Conservation (phyloP, 2,329 filamentous ascomycete genomes). For the Atkinsonella texensis region DNA sequence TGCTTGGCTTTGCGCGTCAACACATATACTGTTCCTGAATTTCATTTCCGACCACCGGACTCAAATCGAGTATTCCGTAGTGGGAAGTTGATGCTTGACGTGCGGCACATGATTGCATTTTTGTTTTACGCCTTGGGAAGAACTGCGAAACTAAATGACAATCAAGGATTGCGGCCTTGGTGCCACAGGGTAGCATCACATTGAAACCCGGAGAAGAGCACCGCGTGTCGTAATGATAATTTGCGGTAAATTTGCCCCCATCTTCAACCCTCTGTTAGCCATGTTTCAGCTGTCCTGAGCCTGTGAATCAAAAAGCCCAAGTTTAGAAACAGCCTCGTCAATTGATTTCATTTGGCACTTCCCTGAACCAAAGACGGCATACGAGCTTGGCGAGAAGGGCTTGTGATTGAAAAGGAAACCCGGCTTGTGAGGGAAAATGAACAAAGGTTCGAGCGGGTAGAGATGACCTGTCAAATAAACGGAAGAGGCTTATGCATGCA, state of each 20-base stretch:
- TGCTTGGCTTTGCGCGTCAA: not conserved
- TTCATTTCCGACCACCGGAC: too few species aligned
- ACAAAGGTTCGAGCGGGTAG: not conserved
- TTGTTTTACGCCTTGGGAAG: not conserved
- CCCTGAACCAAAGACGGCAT: too few species aligned
- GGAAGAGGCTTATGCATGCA: conserved; percentile 9
- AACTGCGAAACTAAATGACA: too few species aligned
- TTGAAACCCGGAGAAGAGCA: not conserved
- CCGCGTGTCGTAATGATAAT: not conserved
- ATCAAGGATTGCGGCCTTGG: not conserved
- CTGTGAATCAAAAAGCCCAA: not conserved
- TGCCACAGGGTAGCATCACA: not conserved
- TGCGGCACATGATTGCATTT: not conserved
- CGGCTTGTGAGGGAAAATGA: not conserved
- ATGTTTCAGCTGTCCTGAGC: not conserved
- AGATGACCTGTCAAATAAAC: conserved; percentile 5
- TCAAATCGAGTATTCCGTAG: too few species aligned
- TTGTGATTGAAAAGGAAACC: not conserved
- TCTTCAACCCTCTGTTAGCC: not conserved
- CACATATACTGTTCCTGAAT: not conserved
- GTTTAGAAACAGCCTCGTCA: not conserved
- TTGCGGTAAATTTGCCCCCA: not conserved
- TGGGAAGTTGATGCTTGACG: not conserved
- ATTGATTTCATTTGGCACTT: not conserved
- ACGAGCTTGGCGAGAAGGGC: not conserved